These are phyloP conservation scores for Suhomyces xylopsoci DNA, from an alignment of 805 yeast genomes.

Conservation along the genomic window DNA sequence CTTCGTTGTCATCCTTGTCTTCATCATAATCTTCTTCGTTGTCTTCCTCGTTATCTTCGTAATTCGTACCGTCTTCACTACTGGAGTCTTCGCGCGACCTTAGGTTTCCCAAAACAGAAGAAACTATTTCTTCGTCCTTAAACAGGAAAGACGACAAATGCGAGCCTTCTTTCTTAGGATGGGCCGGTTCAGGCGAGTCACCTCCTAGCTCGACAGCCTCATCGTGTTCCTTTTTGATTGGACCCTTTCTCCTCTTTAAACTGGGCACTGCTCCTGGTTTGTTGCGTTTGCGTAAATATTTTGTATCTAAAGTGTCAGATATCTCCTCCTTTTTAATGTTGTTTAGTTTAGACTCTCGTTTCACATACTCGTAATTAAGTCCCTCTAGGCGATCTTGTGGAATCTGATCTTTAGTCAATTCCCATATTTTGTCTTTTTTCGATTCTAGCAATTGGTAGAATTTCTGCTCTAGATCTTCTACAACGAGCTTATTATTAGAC, in stretches of 20 bases:
- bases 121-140: background rate
- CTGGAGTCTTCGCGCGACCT: constrained; percentile 11
- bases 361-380: constrained; percentile 16
- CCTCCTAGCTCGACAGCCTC: background rate
- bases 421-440: constrained; percentile 30
- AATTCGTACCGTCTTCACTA: constrained; percentile 1
- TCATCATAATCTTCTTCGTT: background rate
- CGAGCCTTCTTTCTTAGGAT: background rate
- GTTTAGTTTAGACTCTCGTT: constrained; percentile 11
- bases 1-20: background rate
- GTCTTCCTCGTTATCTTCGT: constrained; percentile 6
- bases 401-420: constrained; percentile 14
- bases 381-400: constrained; percentile 10
- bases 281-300: constrained; percentile 17
- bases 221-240: constrained; percentile 8
- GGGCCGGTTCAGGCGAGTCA: background rate
- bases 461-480: constrained; percentile 24
- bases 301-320: constrained; percentile 17
- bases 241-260: constrained; percentile 8
- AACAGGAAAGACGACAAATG: background rate
- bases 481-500: constrained; percentile 15
- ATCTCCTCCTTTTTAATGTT: constrained; percentile 16
- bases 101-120: background rate
- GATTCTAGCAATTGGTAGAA: constrained; percentile 26
- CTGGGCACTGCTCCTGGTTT: constrained; percentile 7